Percentiles rank a stretch among this genome's conserved stretches.
Conservation (phyloP, 1,284 basidiomycete genomes). For the Leccinum griseonigrum region DNA sequence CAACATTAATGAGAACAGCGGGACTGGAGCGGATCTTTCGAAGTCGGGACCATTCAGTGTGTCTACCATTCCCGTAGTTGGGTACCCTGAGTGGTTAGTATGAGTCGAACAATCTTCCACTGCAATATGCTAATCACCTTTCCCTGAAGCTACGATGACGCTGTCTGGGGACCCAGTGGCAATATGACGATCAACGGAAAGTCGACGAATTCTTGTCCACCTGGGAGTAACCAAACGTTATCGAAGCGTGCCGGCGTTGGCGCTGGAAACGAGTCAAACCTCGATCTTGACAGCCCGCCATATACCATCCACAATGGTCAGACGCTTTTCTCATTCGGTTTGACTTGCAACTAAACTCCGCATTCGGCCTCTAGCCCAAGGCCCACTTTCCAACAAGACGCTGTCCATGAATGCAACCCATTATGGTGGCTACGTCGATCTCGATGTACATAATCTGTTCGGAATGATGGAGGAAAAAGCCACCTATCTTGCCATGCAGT, state of each 20-base stretch:
- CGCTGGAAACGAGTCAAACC: constrained; percentile 42
- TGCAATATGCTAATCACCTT: background rate
- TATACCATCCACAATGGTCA: constrained; percentile 73
- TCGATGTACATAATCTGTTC: constrained; percentile 44
- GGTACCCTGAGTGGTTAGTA: constrained; percentile 62
- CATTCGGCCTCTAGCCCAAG: constrained; percentile 17
- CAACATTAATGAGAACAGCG: constrained; percentile 35
- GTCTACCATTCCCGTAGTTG: constrained; percentile 47
- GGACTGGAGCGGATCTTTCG: constrained; percentile 49
- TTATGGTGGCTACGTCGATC: constrained; percentile 37
- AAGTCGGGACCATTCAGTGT: constrained; percentile 35
- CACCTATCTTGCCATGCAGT: constrained; percentile 36
- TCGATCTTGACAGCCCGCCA: constrained; percentile 54
- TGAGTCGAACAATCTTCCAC: background rate
- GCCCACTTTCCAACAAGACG: constrained; percentile 28
- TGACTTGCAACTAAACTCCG: background rate
- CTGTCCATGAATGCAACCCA: constrained; percentile 41
- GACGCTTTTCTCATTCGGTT: background rate
- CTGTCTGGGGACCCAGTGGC: constrained; percentile 63
- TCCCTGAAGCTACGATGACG: constrained; percentile 57
- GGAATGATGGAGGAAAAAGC: constrained; percentile 40
- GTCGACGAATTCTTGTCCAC: constrained; percentile 45
- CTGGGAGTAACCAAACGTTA: constrained; percentile 4
- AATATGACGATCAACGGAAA: constrained; percentile 73
- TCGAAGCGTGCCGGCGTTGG: constrained; percentile 28